Base-by-base conservation (phyloP, 2,329 filamentous ascomycete species). In the Pestalotiopsis sp. region DNA sequence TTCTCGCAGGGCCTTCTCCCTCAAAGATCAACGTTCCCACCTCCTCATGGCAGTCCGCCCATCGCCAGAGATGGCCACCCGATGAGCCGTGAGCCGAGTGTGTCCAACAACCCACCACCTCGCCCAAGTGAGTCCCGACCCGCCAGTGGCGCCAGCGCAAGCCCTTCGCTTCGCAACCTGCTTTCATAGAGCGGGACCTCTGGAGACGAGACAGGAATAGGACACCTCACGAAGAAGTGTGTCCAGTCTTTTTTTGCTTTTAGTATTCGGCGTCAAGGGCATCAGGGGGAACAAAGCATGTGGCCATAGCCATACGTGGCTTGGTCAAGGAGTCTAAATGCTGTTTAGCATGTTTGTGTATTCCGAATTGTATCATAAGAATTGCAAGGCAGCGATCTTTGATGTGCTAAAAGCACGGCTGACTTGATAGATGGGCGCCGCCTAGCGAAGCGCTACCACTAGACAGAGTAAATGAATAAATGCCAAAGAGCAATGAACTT, bases 141-240 rank as follows among this genome's bases (percentile, higher is more conserved):
- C 39, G 81, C 85, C 38, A 87, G 87, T 64, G 91, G 91, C n/a
- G 92, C 92, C 3, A 94, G 92, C 75, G 91, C 92, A 17, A 94
- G 90, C 75, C 92, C 92, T 12, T 94, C 92, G 11, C 79, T 95
- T 70, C 88, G 90, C 73, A 94, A 95, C 75, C 80, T 95, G 63
- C 84, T 95, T 66, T 91, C 89, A 62, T 93, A 69, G 73, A 64
- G 20, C 17, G 27, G 25, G 27, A 17, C 4, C 41, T 61, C 57
- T 52, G 66, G n/a, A 36, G 7, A 25, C 25, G 12, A 39, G 14
- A 52, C 14, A 39, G 11, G 14, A 38, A n/a, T 59, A 14, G 17
- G 25, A 13, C 14, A 11, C 36, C 14, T 20, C n/a, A 36, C 59
- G n/a, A 31, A 39, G 38, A 11, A 9, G 45, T 62, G 59, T 62